phyloP scores from a whole-genome alignment of 164 flowering plant species.

The Cinnamomum micranthum region DNA sequence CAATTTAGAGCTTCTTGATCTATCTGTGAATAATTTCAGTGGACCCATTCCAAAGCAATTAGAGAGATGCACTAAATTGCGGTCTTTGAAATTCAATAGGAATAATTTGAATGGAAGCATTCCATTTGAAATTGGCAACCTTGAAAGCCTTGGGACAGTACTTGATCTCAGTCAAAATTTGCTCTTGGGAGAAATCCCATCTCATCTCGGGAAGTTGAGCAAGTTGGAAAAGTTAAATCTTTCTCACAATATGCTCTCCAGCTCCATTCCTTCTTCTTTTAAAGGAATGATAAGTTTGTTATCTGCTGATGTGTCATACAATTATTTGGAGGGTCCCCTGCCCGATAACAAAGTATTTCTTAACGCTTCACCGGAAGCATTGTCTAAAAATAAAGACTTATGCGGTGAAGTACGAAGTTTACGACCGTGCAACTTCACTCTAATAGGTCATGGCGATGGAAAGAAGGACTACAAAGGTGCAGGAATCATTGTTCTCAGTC shows the following conservation, averaged over 20 bases:
- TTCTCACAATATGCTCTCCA: conserved; percentile 8
- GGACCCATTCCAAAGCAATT: not conserved
- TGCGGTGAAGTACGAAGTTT: conserved; percentile 10
- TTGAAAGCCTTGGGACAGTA: not conserved
- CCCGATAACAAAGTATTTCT: not conserved
- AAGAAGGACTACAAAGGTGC: not conserved
- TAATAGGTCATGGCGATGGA: not conserved
- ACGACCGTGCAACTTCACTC: not conserved
- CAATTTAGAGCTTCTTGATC: conserved; percentile 1
- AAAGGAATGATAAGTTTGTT: not conserved
- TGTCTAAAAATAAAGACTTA: not conserved
- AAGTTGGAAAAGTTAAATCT: conserved; percentile 2
- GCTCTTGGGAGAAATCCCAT: conserved; percentile 2
- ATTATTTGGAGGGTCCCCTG: conserved; percentile 11
- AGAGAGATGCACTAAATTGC: conserved; percentile 20
- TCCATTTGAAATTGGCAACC: conserved; percentile 4
- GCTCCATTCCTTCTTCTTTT: conserved; percentile 8
- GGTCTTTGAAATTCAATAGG: not conserved
- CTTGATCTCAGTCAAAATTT: conserved; percentile 2
- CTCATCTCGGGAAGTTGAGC: not conserved
- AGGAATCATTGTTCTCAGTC: not conserved
- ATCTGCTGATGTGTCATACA: conserved; percentile 8
- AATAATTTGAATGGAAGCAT: conserved; percentile 2
- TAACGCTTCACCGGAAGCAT: not conserved
- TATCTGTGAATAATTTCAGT: not conserved